Conservation (phyloP, 1,284 basidiomycete genomes). For the Omphalotus olearius region DNA sequence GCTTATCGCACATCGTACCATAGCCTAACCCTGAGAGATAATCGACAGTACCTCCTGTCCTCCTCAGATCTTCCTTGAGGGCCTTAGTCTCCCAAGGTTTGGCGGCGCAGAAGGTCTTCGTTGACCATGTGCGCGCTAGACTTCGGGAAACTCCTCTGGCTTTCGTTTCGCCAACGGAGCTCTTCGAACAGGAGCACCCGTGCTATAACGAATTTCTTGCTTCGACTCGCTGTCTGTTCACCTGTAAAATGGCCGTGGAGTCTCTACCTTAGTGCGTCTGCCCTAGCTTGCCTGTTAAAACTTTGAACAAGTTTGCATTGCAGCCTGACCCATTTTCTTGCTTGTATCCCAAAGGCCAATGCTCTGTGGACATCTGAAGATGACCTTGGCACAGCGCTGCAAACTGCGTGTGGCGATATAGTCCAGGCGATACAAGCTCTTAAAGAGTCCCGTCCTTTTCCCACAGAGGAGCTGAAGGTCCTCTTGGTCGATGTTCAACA, state of each 20-base stretch:
- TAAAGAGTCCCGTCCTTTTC: conserved; percentile 14
- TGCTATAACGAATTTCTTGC: conserved; percentile 11
- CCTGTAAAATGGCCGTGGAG: conserved; percentile 16
- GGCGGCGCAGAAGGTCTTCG: conserved; percentile 13
- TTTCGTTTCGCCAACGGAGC: conserved; percentile 9
- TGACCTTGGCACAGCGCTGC: conserved; percentile 7
- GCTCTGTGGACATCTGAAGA: conserved; percentile 11
- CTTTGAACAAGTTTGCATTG: background rate
- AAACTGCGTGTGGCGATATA: conserved; percentile 16
- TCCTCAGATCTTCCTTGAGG: conserved; percentile 17
- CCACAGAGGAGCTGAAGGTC: conserved; percentile 8
- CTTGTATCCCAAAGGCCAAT: conserved; percentile 8
- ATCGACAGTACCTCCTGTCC: conserved; percentile 11
- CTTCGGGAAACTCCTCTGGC: conserved; percentile 12
- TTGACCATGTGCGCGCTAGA: conserved; percentile 16
- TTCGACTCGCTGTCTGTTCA: conserved; percentile 16
- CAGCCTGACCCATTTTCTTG: conserved; percentile 16
- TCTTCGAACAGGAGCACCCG: conserved; percentile 10
- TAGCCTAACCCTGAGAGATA: background rate
- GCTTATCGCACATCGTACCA: background rate
- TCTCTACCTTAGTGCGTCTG: conserved; percentile 18
- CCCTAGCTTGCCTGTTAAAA: background rate
- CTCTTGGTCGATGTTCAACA: conserved; percentile 10
- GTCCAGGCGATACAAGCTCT: conserved; percentile 20
- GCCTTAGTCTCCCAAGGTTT: conserved; percentile 13